Percentiles rank a stretch among this genome's conserved stretches.
Evolutionary conservation across 768 basidiomycete genomes (phyloP).

Genomic region (Amyloporia xantha): DNA sequence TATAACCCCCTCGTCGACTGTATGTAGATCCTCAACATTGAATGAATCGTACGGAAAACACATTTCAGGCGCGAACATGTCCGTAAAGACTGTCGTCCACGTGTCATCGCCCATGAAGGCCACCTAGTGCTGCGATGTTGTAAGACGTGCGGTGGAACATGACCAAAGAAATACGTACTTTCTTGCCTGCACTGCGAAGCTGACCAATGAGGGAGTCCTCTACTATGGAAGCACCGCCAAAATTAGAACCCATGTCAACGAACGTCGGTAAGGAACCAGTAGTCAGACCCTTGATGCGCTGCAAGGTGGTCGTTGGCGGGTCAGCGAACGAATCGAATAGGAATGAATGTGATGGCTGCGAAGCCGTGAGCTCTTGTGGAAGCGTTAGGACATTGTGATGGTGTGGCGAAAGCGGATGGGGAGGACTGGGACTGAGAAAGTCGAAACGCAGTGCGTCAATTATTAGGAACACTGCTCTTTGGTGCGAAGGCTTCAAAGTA

Average conservation of each 20-base stretch:
- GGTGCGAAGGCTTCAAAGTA: constrained; percentile 59
- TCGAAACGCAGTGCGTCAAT: constrained; percentile 94
- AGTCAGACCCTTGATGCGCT: constrained; percentile 90
- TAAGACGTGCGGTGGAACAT: constrained; percentile 7
- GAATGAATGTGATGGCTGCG: constrained; percentile 66
- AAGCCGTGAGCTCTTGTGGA: constrained; percentile 62
- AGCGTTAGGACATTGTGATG: constrained; percentile 82
- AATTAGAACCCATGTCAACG: constrained; percentile 88
- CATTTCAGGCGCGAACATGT: constrained; percentile 63
- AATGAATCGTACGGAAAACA: constrained; percentile 91
- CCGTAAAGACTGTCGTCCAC: constrained; percentile 87
- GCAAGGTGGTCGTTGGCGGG: constrained; percentile 92
- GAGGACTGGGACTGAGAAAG: constrained; percentile 73
- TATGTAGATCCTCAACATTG: constrained; percentile 96
- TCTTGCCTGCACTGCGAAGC: constrained; percentile 49
- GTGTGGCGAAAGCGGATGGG: constrained; percentile 51
- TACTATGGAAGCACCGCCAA: constrained; percentile 76
- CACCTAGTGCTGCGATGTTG: constrained; percentile 37
- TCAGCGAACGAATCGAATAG: constrained; percentile 88
- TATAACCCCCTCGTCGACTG: constrained; percentile 90
- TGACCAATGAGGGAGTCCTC: constrained; percentile 90
- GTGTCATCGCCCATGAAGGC: constrained; percentile 97
- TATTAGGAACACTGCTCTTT: constrained; percentile 75
- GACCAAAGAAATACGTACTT: constrained; percentile 33
- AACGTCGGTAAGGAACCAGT: constrained; percentile 96